phyloP scores from a whole-genome alignment of 2,329 filamentous ascomycete species.

The Endocalyx cinctus region DNA sequence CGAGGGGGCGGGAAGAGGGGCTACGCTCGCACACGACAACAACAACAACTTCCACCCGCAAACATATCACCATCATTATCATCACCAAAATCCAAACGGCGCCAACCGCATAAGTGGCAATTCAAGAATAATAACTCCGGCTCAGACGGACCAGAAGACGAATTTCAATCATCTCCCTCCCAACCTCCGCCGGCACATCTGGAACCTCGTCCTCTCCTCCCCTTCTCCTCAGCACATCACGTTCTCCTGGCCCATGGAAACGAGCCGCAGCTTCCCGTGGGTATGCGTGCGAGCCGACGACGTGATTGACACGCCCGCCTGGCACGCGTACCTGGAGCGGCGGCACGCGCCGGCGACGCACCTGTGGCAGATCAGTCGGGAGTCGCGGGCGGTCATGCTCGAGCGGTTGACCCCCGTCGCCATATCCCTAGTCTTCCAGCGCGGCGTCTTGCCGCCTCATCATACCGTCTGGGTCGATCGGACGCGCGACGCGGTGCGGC shows the following conservation, averaged over 20 bases:
- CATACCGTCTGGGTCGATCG: constrained; percentile 15
- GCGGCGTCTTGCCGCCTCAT: too few species aligned
- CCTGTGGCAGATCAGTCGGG: constrained; percentile 13
- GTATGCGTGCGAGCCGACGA: constrained; percentile 10
- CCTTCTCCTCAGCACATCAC: constrained; percentile 8
- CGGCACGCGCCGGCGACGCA: constrained; percentile 11
- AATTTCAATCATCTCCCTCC: constrained; percentile 13
- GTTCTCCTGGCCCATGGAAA: constrained; percentile 11
- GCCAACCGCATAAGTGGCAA: too few species aligned
- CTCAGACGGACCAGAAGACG: too few species aligned
- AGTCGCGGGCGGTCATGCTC: constrained; percentile 14
- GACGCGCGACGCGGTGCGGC: constrained; percentile 8
- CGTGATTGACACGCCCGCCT: constrained; percentile 12
- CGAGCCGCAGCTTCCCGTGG: constrained; percentile 6
- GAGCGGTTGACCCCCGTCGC: constrained; percentile 14
- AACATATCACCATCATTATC: too few species aligned
- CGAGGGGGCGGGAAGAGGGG: too few species aligned
- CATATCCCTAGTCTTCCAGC: constrained; percentile 4
- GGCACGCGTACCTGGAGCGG: constrained; percentile 11
- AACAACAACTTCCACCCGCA: constrained; percentile 5
- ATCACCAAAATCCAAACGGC: too few species aligned
- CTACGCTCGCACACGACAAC: constrained; percentile 11
- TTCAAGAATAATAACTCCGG: too few species aligned
- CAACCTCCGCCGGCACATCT: constrained; percentile 15
- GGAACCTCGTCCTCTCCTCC: constrained; percentile 11